Base-by-base conservation (phyloP, 768 basidiomycete species). In the Serendipita sp. region DNA sequence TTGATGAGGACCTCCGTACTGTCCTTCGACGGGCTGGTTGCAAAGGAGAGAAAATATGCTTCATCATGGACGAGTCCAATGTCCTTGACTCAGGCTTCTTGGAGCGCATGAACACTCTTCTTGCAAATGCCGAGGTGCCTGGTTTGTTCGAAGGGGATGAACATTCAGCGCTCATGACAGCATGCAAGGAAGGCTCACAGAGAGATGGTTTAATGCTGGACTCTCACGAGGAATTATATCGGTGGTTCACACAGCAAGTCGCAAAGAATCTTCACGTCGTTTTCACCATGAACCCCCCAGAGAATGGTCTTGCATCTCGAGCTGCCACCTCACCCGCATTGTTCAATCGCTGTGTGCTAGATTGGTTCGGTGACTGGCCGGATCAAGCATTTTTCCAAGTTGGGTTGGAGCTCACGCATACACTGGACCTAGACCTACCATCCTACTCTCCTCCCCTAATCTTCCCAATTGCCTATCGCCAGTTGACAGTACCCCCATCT, bases 101-200 rank as follows among this genome's bases (percentile, higher is more conserved):
- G 68, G 96, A 99, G 73, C 85, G 96, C n/a, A 98, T 99, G 95
- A 99, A 99, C 74, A 99, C 96, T 0, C 83, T 99, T 13, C 82
- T 99, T 15, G 96, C 96, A 45, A 99, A 99, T 70, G 96, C 96
- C n/a, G 96, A 99, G 74, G 94, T 99, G n/a, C 96, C 96, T 0
- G 96, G 96, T 74, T 81, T 99, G n/a, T 99, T 99, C 73, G 96
- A 99, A 75, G 96, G 96, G n/a, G 96, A 99, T 70, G 96, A 99
- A 72, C 88, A 97, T 73, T 86, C 95, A 18, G 91, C 94, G 62
- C 78, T 99, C 65, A 98, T 98, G 94, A 98, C 96, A 3, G 93
- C 96, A 1, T 98, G 96, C 78, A 97, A 96, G 73, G 96, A 98
- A 75, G 96, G 96, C 3, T 96, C 96, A n/a, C 94, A 97, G 72